phyloP scores from a whole-genome alignment of 768 basidiomycete species.

The Boletus reticulatus region DNA sequence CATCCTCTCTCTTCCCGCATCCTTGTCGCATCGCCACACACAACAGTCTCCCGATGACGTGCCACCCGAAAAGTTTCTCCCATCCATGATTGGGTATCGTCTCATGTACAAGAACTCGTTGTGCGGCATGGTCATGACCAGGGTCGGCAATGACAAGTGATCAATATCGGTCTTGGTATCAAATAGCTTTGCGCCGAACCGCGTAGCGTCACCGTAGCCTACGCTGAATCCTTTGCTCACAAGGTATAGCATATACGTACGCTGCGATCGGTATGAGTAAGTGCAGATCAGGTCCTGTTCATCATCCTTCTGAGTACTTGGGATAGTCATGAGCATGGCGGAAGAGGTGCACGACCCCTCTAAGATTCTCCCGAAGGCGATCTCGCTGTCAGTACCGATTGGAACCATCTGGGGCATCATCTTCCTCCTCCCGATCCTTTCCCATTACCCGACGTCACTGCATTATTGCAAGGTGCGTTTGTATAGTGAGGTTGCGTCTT shows the following conservation, averaged over 20 bases:
- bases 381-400: conserved; percentile 54
- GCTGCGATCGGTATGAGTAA: conserved; percentile 63
- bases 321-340: conserved; percentile 58
- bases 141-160: conserved; percentile 68
- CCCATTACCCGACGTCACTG: conserved; percentile 56
- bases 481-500: background rate
- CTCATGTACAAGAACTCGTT: conserved; percentile 65
- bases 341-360: conserved; percentile 65
- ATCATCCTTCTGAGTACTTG: conserved; percentile 1
- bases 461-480: conserved; percentile 47
- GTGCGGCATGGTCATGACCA: conserved; percentile 85
- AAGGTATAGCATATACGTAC: conserved; percentile 66
- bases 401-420: conserved; percentile 49
- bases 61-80: conserved; percentile 60
- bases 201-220: conserved; percentile 56
- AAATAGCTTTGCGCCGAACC: conserved; percentile 66
- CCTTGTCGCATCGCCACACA: background rate
- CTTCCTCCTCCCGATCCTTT: conserved; percentile 65
- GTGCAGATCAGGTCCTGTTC: conserved; percentile 4
- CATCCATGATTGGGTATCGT: conserved; percentile 80
- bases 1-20: background rate
- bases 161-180: conserved; percentile 81
- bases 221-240: conserved; percentile 70
- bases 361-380: conserved; percentile 51
- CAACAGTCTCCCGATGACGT: conserved; percentile 54